Conservation (phyloP, 176 grass and related monocot genomes). For the Rhynchospora tenuis region DNA sequence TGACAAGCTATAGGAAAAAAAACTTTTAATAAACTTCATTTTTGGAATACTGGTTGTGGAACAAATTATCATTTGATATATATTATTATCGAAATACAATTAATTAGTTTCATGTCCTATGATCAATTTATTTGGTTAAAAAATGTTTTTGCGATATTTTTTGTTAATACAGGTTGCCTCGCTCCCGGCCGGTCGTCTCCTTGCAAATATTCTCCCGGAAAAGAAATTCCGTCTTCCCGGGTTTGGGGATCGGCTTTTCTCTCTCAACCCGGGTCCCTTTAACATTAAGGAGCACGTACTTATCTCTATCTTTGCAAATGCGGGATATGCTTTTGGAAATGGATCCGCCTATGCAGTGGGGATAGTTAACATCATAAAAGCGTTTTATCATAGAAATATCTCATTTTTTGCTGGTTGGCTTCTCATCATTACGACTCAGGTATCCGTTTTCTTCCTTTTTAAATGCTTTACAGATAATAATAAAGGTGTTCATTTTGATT, state of each 20-base stretch:
- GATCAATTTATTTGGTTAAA: not conserved
- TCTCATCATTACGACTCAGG: slow-evolving; percentile 65
- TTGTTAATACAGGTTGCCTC: slow-evolving; percentile 34
- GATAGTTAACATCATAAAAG: slow-evolving; percentile 57
- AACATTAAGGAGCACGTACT: slow-evolving; percentile 83
- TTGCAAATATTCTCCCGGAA: slow-evolving; percentile 43
- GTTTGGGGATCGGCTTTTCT: slow-evolving; percentile 30
- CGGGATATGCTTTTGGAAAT: slow-evolving; percentile 56
- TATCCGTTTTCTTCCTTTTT: not conserved
- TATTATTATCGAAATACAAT: too few relatives aligned
- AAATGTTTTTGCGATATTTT: not conserved
- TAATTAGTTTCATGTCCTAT: not conserved
- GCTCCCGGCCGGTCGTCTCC: slow-evolving; percentile 47
- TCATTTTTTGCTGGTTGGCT: slow-evolving; percentile 44
- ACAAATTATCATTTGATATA: too few relatives aligned
- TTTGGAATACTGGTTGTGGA: too few relatives aligned
- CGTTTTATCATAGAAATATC: slow-evolving; percentile 51
- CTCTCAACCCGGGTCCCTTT: slow-evolving; percentile 63
- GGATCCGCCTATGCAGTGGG: slow-evolving; percentile 55
- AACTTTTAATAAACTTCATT: too few relatives aligned
- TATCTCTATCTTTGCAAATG: slow-evolving; percentile 66
- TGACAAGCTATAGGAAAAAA: too few relatives aligned
- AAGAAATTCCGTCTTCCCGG: slow-evolving; percentile 26
- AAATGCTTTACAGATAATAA: not conserved
- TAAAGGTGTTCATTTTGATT: too few relatives aligned